A percentile compares a stretch with the other conserved stretches of the same genome.
Conservation (phyloP, 1,284 basidiomycete genomes). For the Trametes pubescens region DNA sequence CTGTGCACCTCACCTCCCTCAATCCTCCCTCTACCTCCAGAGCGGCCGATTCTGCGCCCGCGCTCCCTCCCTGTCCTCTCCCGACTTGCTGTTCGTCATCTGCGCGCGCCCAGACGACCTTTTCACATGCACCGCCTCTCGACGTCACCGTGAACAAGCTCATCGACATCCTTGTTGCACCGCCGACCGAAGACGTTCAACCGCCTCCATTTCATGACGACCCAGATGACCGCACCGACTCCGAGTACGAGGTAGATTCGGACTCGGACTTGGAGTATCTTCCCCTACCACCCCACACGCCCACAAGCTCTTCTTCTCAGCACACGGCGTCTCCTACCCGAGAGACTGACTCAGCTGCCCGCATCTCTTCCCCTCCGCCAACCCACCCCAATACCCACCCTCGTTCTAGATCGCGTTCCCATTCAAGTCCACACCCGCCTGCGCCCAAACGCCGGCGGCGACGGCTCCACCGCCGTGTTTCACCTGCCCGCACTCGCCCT, state of each 20-base stretch:
- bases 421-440: conserved; percentile 22
- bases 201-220: conserved; percentile 29
- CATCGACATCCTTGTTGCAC: conserved; percentile 51
- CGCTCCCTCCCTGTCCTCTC: conserved; percentile 46
- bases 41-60: conserved; percentile 18
- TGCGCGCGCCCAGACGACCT: conserved; percentile 14
- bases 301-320: conserved; percentile 10
- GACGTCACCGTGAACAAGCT: conserved; percentile 76
- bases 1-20: conserved; percentile 38
- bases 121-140: conserved; percentile 41
- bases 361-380: not conserved
- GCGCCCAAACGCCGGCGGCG: conserved; percentile 39
- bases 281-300: conserved; percentile 22
- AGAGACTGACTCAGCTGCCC: not conserved
- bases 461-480: conserved; percentile 25
- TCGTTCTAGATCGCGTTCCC: conserved; percentile 25
- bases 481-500: conserved; percentile 22
- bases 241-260: conserved; percentile 37
- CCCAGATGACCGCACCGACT: conserved; percentile 37
- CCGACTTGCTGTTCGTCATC: conserved; percentile 40
- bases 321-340: conserved; percentile 6
- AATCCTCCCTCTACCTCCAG: conserved; percentile 27
- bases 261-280: conserved; percentile 34
- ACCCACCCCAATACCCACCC: conserved; percentile 7
- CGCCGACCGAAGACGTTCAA: conserved; percentile 20